Evolutionary conservation across 306 rosid genomes (phyloP), one percentile per base, ranked within the genome.

Genomic region (Fagus sylvatica): DNA sequence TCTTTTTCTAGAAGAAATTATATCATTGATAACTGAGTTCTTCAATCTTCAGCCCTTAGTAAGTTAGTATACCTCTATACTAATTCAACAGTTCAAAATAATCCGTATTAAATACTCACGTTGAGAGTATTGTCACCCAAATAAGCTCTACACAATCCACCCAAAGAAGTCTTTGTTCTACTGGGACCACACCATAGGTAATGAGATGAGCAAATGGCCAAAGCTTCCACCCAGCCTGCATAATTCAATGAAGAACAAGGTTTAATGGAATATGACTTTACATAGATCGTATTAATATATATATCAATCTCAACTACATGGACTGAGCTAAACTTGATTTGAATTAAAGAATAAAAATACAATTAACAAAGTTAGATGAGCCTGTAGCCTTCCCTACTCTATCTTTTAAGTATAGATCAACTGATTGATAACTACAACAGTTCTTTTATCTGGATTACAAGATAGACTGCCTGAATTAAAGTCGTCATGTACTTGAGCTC

Each of bases 181-280:
- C 96, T 4, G 98, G 98, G 83, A 95, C 55, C 73, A 93, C 90
- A 73, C 98, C 97, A n/a, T 95, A 95, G 59, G 98, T 95, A 79
- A 95, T 78, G 41, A 92, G 91, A 89, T 95, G 98, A 64, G 98
- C 97, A 87, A 95, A 95, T 34, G 98, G 98, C 98, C 98, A 95
- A 57, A 95, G 93, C 81, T 95, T 95, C 98, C 98, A 92, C 76
- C 98, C 98, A 10, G 98, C 98, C 98, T 95, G 85, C 69, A 75
- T 13, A 41, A 78, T 81, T 41, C 76, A 76, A 73, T 42, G 28
- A 73, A 75, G 53, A 83, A 60, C 36, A 46, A 78, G 53, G 49
- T 85, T 53, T 80, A 66, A 65, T 71, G 66, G 75, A 77, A 82
- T 66, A 80, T 48, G 22, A 66, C 72, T 22, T 71, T 60, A 37